A percentile compares a stretch with the other conserved stretches of the same genome.
Conservation (phyloP, 805 yeast species). For the Schwanniomyces sp. region DNA sequence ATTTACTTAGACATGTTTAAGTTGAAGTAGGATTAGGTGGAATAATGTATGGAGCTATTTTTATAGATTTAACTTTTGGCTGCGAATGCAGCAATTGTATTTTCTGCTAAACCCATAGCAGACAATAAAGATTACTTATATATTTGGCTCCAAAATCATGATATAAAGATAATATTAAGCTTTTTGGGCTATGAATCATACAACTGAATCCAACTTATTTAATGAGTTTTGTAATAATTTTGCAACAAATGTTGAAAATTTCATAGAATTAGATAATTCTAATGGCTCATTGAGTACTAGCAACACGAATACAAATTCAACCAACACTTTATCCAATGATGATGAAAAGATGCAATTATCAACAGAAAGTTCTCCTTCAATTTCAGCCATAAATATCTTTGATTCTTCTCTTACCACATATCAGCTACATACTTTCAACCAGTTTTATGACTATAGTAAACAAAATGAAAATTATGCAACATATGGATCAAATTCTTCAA, state of each 20-base stretch:
- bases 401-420: not conserved
- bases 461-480: not conserved
- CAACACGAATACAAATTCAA: not conserved
- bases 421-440: not conserved
- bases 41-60: not conserved
- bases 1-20: not conserved
- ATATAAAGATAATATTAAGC: not conserved
- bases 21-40: not conserved
- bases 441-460: not conserved
- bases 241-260: not conserved
- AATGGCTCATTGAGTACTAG: not conserved
- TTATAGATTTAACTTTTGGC: not conserved
- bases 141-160: not conserved
- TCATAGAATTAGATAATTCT: not conserved
- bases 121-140: not conserved
- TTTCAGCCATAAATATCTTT: not conserved
- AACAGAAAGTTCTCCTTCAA: not conserved
- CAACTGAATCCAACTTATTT: not conserved
- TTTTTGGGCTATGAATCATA: not conserved
- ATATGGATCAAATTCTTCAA: not conserved
- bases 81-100: not conserved
- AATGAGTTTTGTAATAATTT: slow-evolving; percentile 1
- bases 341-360: not conserved
- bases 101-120: not conserved
- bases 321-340: not conserved